phyloP scores from a whole-genome alignment of 176 grass and related monocot species.

The Miscanthus lutarioriparius region DNA sequence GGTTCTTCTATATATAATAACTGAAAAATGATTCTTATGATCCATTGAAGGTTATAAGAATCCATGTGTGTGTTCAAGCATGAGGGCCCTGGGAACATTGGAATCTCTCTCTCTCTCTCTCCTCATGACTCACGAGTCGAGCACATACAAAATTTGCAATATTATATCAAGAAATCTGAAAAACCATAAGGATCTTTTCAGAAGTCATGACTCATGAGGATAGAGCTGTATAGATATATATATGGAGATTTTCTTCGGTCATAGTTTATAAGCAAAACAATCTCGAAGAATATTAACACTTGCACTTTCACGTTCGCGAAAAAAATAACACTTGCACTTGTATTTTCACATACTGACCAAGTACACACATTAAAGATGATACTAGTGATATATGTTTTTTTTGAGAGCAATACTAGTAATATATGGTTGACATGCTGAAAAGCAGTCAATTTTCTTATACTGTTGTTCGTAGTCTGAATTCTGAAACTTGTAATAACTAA shows the following conservation, averaged over 20 bases:
- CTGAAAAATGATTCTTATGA: no score
- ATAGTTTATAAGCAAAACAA: background rate
- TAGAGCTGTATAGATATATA: conserved; percentile 4
- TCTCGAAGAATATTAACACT: background rate
- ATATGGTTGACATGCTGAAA: background rate
- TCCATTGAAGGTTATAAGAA: no score
- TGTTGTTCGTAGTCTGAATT: background rate
- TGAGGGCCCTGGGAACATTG: conserved; percentile 28
- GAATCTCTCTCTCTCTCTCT: background rate
- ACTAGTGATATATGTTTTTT: background rate
- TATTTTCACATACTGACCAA: background rate
- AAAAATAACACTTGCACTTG: background rate
- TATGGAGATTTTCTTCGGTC: background rate
- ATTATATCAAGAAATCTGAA: background rate
- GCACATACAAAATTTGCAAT: no score
- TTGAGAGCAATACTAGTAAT: background rate
- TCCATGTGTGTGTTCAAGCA: conserved; percentile 6
- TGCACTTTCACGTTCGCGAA: no score
- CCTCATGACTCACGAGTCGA: no score
- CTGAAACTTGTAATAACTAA: background rate
- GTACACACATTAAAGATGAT: background rate
- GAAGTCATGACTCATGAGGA: background rate
- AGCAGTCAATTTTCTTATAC: background rate
- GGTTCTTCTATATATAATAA: background rate
- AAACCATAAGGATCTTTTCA: background rate